phyloP scores from a whole-genome alignment of 2,329 filamentous ascomycete species.

The Tothia fuscella region DNA sequence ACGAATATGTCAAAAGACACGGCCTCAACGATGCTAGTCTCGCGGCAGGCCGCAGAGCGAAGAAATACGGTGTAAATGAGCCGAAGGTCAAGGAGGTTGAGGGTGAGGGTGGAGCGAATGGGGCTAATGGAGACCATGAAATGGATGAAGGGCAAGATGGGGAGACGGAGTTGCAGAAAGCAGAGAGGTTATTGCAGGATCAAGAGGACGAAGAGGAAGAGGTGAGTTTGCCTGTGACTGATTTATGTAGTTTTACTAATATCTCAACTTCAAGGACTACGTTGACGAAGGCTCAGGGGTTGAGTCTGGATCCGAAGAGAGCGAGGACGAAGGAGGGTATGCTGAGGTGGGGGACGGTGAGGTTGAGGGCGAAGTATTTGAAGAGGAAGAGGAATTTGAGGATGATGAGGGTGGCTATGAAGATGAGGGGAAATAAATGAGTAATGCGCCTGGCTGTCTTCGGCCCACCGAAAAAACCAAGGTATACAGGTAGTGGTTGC shows the following conservation, averaged over 20 bases:
- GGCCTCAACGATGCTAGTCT: slow-evolving; percentile 51
- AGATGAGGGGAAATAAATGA: neutral
- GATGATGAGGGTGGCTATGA: slow-evolving; percentile 7
- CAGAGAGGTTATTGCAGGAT: slow-evolving; percentile 23
- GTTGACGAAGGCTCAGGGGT: slow-evolving; percentile 4
- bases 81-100: slow-evolving; percentile 21
- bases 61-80: slow-evolving; percentile 43
- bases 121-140: slow-evolving; percentile 15
- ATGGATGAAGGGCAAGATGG: slow-evolving; percentile 27
- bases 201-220: slow-evolving; percentile 15
- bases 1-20: slow-evolving; percentile 49
- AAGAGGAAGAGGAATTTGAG: slow-evolving; percentile 9
- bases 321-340: neutral
- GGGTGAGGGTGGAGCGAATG: slow-evolving; percentile 18
- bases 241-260: too few relatives aligned
- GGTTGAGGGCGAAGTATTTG: neutral
- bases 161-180: slow-evolving; percentile 29
- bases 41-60: slow-evolving; percentile 47
- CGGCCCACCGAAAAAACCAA: too few relatives aligned
- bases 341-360: neutral
- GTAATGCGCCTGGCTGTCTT: too few relatives aligned
- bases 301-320: neutral
- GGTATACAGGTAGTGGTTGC: too few relatives aligned
- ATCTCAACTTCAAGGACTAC: too few relatives aligned
- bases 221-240: too few relatives aligned